Conservation (phyloP, 805 yeast genomes). For the Yarrowia sp. region DNA sequence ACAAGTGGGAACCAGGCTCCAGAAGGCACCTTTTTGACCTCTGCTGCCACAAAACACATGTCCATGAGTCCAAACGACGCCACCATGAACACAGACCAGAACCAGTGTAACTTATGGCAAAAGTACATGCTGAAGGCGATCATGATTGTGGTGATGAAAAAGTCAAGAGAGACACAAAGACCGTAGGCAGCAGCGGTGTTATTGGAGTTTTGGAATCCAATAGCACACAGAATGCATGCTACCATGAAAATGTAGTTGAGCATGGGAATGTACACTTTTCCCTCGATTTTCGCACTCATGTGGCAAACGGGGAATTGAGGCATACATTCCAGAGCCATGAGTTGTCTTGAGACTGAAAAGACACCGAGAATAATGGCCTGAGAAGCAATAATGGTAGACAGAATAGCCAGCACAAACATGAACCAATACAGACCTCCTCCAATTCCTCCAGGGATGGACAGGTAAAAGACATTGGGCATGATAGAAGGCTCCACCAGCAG, state of each 20-base stretch:
- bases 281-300: slow-evolving; percentile 44
- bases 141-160: slow-evolving; percentile 50
- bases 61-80: slow-evolving; percentile 49
- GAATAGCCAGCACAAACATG: slow-evolving; percentile 49
- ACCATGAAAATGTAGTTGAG: slow-evolving; percentile 51
- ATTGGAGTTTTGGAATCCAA: slow-evolving; percentile 44
- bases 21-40: slow-evolving; percentile 50
- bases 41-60: slow-evolving; percentile 46
- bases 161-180: slow-evolving; percentile 54
- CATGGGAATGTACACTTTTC: slow-evolving; percentile 52
- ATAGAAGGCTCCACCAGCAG: background rate
- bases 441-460: slow-evolving; percentile 10
- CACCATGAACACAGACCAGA: slow-evolving; percentile 40
- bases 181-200: slow-evolving; percentile 57
- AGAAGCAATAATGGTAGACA: slow-evolving; percentile 56
- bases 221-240: slow-evolving; percentile 49
- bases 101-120: slow-evolving; percentile 43
- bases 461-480: slow-evolving; percentile 22
- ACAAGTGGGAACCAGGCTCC: slow-evolving; percentile 62
- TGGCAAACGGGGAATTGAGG: slow-evolving; percentile 50
- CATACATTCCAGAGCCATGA: slow-evolving; percentile 53
- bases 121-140: slow-evolving; percentile 47
- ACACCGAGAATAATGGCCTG: slow-evolving; percentile 59
- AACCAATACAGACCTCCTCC: slow-evolving; percentile 20
- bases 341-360: slow-evolving; percentile 50